These are phyloP conservation scores for Penicillium daleae DNA, from an alignment of 495 filamentous ascomycete species.

Conservation along the genomic window DNA sequence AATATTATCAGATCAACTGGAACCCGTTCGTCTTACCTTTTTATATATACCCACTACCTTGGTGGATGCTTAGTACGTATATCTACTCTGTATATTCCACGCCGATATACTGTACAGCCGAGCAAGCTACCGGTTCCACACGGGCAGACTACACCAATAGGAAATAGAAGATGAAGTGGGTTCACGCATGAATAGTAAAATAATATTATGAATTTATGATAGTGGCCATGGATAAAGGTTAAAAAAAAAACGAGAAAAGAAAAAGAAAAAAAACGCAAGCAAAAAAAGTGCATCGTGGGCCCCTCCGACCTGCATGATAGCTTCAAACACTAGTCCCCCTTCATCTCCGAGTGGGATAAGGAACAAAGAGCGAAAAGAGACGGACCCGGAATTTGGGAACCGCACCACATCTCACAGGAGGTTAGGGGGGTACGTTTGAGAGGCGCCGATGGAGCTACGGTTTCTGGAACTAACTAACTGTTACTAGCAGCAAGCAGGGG, in stretches of 20 bases:
- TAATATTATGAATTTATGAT: not conserved
- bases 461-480: not conserved
- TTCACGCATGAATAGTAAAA: not conserved
- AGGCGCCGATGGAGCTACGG: not conserved
- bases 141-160: not conserved
- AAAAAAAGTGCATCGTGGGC: conserved; percentile 4
- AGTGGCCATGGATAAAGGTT: not conserved
- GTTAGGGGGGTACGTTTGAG: not conserved
- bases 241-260: not conserved
- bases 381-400: not conserved
- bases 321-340: conserved; percentile 16
- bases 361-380: not conserved
- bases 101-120: conserved; percentile 6
- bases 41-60: not conserved
- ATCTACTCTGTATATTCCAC: not conserved
- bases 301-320: conserved; percentile 2
- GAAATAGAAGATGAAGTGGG: not conserved
- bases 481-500: not conserved
- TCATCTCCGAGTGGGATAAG: conserved; percentile 23
- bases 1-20: conserved; percentile 5
- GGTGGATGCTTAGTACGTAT: not conserved
- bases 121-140: not conserved
- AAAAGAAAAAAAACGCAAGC: not conserved
- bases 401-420: not conserved
- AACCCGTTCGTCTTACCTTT: conserved; percentile 2